Base-by-base conservation (phyloP, 1,284 basidiomycete genomes). In the Ustilago curta region DNA sequence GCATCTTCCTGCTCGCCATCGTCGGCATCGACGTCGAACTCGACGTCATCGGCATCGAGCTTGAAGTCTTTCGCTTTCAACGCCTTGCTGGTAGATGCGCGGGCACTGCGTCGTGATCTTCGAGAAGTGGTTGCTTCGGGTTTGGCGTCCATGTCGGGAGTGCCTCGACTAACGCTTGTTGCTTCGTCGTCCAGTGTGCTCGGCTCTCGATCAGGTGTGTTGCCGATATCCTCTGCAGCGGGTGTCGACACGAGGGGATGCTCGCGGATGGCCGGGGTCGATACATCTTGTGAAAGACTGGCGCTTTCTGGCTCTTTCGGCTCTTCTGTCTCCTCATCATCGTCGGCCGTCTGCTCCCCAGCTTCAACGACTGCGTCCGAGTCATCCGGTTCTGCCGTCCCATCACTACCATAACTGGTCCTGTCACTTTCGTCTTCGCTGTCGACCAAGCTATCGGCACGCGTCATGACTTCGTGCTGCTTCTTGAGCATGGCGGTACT, bases 401-500 rank as follows among this genome's bases (percentile, higher is more conserved):
- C 64, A 19, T 59, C 68, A 14, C 73, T 76, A 1, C 59, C 73
- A 40, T 76, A 75, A 42, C 54, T 51, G 40, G 68, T 52, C 70
- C 77, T 75, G 32, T 62, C 59, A 31, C 61, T 73, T 18, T 56
- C 60, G n/a, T 61, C 69, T 8, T 59, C 57, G 43, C 60, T 65
- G 29, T 70, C 76, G 43, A 48, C 39, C 5, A 51, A 25, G 31
- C 52, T 53, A 4, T 74, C 76, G 12, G 79, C 69, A 11, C 81
- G 79, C 2, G 77, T 82, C 53, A 58, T 75, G 18, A 83, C 83
- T 12, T 76, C 59, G 32, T 70, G 84, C 59, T 79, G 95, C 8
- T 92, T 91, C 81, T 93, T 91, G 63, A 97, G 87, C 77, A 97
- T 90, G 56, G 92, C 91, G 0, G 93, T 93, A 44, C 94, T 96